Conservation (phyloP, 164 flowering plant genomes). For the Umbellularia californica region DNA sequence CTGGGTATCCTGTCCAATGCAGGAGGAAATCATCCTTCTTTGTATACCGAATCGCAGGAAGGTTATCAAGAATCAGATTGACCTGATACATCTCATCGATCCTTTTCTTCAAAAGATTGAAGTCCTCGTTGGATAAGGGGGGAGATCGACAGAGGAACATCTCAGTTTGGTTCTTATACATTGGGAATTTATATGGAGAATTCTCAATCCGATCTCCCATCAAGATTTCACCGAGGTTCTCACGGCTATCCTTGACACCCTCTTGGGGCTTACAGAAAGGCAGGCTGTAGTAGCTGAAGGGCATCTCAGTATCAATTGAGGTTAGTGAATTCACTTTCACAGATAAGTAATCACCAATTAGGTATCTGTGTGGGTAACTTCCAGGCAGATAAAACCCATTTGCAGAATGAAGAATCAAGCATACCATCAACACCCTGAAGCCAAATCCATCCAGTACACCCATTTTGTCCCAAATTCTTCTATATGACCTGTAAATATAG, state of each 20-base stretch:
- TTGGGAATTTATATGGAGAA: constrained; percentile 4
- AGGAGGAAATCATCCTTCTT: constrained; percentile 3
- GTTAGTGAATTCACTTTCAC: constrained; percentile 12
- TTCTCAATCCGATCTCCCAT: constrained; percentile 10
- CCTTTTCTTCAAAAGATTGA: constrained; percentile 1
- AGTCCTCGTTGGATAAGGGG: neutral
- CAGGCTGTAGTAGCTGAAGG: constrained; percentile 11
- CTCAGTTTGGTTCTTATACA: neutral
- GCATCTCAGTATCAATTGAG: constrained; percentile 12
- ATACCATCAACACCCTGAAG: constrained; percentile 40
- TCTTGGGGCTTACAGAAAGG: constrained; percentile 1
- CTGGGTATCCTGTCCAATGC: constrained; percentile 9
- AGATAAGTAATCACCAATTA: neutral
- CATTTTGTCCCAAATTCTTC: constrained; percentile 23
- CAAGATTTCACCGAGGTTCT: constrained; percentile 6
- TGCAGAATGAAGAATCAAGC: constrained; percentile 33
- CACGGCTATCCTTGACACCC: neutral
- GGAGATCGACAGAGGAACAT: neutral
- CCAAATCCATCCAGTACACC: constrained; percentile 22
- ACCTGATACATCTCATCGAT: constrained; percentile 9
- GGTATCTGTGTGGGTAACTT: constrained; percentile 4
- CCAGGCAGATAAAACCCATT: constrained; percentile 28
- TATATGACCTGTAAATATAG: neutral
- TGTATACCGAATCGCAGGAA: constrained; percentile 6
- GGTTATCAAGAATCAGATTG: constrained; percentile 6